These are phyloP conservation scores for Colletotrichum sp. DNA, from an alignment of 2,329 filamentous ascomycete species.

Conservation along the genomic window DNA sequence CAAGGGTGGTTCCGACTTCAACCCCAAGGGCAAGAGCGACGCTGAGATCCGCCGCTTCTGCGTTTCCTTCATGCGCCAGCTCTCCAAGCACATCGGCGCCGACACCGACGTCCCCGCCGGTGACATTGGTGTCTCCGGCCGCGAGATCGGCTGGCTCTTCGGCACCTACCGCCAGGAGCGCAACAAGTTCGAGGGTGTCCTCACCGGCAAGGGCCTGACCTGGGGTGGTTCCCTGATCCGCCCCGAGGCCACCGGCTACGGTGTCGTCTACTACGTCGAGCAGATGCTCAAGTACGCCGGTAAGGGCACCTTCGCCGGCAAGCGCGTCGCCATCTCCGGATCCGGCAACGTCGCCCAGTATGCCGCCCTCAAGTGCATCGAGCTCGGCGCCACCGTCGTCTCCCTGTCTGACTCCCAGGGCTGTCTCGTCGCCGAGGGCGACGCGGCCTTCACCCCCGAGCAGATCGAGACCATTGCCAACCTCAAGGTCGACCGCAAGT, in stretches of 20 bases:
- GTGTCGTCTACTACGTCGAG: slow-evolving; percentile 93
- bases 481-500: slow-evolving; percentile 86
- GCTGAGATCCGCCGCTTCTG: slow-evolving; percentile 98
- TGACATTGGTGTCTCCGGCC: slow-evolving; percentile 91
- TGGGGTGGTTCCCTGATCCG: slow-evolving; percentile 96
- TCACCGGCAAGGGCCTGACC: slow-evolving; percentile 91
- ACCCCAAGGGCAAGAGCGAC: slow-evolving; percentile 98
- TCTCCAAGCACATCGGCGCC: slow-evolving; percentile 94
- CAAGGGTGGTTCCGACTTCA: slow-evolving; percentile 97
- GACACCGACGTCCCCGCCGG: slow-evolving; percentile 96
- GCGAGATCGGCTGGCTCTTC: slow-evolving; percentile 95
- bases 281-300: slow-evolving; percentile 95
- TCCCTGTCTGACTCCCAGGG: slow-evolving; percentile 95
- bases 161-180: slow-evolving; percentile 88
- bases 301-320: slow-evolving; percentile 85
- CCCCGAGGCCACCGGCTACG: slow-evolving; percentile 95
- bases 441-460: slow-evolving; percentile 76
- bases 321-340: slow-evolving; percentile 93
- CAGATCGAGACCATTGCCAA: slow-evolving; percentile 80
- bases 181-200: slow-evolving; percentile 93
- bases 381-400: slow-evolving; percentile 91
- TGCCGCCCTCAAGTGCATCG: slow-evolving; percentile 93
- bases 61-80: slow-evolving; percentile 93
- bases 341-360: slow-evolving; percentile 99
- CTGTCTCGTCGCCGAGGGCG: slow-evolving; percentile 75